These are phyloP conservation scores for Myxozyma neotropica DNA, from an alignment of 805 yeast genomes.

Conservation along the genomic window DNA sequence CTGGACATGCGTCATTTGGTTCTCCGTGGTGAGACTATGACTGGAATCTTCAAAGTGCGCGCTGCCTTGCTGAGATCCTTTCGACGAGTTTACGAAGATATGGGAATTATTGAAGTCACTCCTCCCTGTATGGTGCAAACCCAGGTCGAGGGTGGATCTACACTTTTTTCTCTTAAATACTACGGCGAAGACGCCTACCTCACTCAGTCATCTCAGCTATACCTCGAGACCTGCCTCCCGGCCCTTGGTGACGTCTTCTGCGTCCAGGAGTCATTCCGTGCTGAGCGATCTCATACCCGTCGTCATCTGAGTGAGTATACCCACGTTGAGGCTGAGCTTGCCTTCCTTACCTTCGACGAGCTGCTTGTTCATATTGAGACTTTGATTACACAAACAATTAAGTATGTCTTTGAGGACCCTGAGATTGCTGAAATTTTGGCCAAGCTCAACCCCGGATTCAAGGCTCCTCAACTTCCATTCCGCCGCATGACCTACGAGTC, in stretches of 20 bases:
- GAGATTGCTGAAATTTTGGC: constrained; percentile 86
- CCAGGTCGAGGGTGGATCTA: constrained; percentile 99
- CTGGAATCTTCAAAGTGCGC: constrained; percentile 93
- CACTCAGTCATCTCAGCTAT: constrained; percentile 96
- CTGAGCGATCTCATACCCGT: constrained; percentile 98
- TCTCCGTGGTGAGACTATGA: constrained; percentile 92
- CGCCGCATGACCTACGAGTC: constrained; percentile 86
- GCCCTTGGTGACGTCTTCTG: constrained; percentile 96
- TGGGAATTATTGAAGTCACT: constrained; percentile 83
- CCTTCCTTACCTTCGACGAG: constrained; percentile 84
- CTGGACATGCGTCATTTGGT: constrained; percentile 94
- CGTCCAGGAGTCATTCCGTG: constrained; percentile 98
- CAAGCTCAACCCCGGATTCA: constrained; percentile 90
- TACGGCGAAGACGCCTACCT: constrained; percentile 96
- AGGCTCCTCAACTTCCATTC: constrained; percentile 82
- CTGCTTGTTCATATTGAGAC: constrained; percentile 82
- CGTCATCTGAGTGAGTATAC: constrained; percentile 97
- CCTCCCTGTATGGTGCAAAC: constrained; percentile 99
- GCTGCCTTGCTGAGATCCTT: constrained; percentile 72
- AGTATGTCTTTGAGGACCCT: constrained; percentile 84
- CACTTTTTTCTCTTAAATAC: constrained; percentile 88
- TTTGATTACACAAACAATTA: constrained; percentile 66
- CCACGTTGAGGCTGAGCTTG: constrained; percentile 93
- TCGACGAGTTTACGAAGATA: constrained; percentile 76
- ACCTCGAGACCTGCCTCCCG: constrained; percentile 94